phyloP scores from a whole-genome alignment of 768 basidiomycete genomes.

The Russula sp. region DNA sequence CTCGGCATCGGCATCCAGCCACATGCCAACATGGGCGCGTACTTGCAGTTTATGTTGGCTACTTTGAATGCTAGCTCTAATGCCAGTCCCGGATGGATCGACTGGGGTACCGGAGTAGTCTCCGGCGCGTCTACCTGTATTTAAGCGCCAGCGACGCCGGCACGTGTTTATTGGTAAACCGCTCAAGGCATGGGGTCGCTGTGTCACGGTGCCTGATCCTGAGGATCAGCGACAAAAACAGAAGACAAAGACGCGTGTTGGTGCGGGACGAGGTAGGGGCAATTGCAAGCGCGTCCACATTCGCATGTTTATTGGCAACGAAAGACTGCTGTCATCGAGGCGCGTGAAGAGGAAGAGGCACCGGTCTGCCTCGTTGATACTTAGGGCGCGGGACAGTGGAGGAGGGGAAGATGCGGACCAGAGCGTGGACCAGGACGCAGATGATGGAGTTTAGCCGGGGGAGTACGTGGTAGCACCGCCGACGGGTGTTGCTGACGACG shows the following conservation, averaged over 20 bases:
- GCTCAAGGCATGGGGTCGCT: slow-evolving; percentile 10
- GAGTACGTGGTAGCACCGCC: background rate
- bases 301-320: slow-evolving; percentile 1
- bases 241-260: background rate
- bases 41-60: no score
- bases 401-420: background rate
- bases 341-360: background rate
- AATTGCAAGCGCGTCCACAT: background rate
- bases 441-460: slow-evolving; percentile 5
- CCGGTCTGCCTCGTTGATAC: background rate
- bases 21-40: background rate
- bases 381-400: background rate
- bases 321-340: background rate
- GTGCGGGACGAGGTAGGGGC: background rate
- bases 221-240: background rate
- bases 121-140: background rate
- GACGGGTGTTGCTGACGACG: background rate
- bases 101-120: background rate
- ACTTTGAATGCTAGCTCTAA: background rate
- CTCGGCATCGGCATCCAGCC: background rate
- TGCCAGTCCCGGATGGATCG: background rate
- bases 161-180: slow-evolving; percentile 5
- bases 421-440: background rate
- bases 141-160: background rate
- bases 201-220: slow-evolving; percentile 2